Conservation (phyloP, 345 rosid genomes). For the Ceriops decandra region DNA sequence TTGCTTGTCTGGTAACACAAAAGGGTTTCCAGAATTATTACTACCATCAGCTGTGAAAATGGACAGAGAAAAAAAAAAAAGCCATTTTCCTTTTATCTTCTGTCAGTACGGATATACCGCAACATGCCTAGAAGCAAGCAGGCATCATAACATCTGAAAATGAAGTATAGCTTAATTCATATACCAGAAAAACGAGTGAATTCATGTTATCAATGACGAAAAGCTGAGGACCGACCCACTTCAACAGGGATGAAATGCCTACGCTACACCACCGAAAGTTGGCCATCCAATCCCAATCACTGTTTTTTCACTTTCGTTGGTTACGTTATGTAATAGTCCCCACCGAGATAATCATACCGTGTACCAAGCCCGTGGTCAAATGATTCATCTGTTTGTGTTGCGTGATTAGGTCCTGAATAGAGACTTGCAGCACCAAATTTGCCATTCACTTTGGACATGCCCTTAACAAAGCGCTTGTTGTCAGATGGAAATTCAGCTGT, state of each 20-base stretch:
- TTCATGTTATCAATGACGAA: constrained; percentile 21
- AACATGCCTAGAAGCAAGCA: constrained; percentile 11
- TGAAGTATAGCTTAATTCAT: constrained; percentile 24
- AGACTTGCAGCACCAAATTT: constrained; percentile 33
- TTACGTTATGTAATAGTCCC: constrained; percentile 56
- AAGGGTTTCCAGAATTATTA: constrained; percentile 10
- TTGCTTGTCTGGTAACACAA: constrained; percentile 18
- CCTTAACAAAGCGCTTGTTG: constrained; percentile 67
- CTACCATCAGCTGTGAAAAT: constrained; percentile 14
- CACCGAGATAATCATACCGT: constrained; percentile 65
- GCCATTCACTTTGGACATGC: constrained; percentile 52
- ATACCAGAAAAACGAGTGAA: constrained; percentile 20
- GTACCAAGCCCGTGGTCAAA: constrained; percentile 52
- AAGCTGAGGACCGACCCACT: constrained; percentile 23
- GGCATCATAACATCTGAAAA: constrained; percentile 16
- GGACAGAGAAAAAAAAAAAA: constrained; percentile 18
- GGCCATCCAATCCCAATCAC: constrained; percentile 6
- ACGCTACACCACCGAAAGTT: constrained; percentile 9
- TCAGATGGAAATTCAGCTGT: constrained; percentile 81
- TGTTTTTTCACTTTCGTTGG: not conserved
- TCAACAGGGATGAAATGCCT: constrained; percentile 13
- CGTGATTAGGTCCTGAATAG: constrained; percentile 41
- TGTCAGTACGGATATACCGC: constrained; percentile 23
- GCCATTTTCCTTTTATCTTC: constrained; percentile 17
- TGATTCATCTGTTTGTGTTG: constrained; percentile 44